Base-by-base conservation (phyloP, 2,329 filamentous ascomycete genomes). In the Alternaria gaisen region DNA sequence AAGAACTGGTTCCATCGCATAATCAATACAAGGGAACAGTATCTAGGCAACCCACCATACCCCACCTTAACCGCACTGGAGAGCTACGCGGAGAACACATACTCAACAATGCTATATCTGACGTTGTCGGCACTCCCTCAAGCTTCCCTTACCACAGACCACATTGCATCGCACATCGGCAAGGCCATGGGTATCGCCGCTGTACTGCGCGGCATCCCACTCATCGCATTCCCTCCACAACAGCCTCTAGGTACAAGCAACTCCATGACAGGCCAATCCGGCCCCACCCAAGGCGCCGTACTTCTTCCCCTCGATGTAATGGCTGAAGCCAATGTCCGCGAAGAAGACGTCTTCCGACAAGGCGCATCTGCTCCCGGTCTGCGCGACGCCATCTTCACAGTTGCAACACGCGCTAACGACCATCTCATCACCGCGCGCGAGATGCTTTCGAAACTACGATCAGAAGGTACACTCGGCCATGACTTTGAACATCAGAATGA, bases 331-430 rank as follows among this genome's bases (percentile, higher is more conserved):
- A 90, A 90, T 1, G 86, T 98, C 1, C 88, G 88, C 53, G 94
- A 98, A 76, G 95, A 99, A 76, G 92, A 97, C 43, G 90, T 99
- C 0, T 91, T 97, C 61, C 87, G 94, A 9, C 85, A 89, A 42
- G 94, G 94, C 0, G 88, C 91, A 0, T 81, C 87, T n/a, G 94
- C 94, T 0, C 84, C 88, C 0, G 94, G 94, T 0, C 83, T 98
- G 18, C 89, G 91, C 62, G 94, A 99, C 78, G 94, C 94, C 4
- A 88, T 98, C 1, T 99, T 98, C 79, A 86, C 88, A 4, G 92
- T 99, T 14, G 95, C 95, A 0, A 99, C 95, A 0, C 87, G 94
- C 38, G 95, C 95, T 7, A 96, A 96, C 73, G 95, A 99, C 76
- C 95, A 99, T 79, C 83, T 99, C 34, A 97, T 97, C 68, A 98